phyloP scores from a whole-genome alignment of 2,329 filamentous ascomycete species.

The Beauveria asiatica region DNA sequence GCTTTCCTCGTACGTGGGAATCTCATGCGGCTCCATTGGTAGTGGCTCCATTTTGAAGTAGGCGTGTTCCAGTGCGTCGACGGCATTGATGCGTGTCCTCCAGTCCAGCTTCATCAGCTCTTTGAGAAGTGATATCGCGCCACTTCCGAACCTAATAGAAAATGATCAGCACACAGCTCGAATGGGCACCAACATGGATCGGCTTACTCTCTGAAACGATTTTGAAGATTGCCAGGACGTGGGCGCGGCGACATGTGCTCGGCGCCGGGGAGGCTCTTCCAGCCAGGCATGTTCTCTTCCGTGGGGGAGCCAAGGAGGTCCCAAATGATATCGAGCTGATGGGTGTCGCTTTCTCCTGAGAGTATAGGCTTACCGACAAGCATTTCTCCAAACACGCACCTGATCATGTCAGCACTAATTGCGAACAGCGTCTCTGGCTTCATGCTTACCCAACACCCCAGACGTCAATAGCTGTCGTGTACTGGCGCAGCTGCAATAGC shows the following conservation, averaged over 20 bases:
- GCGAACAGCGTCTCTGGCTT: neutral
- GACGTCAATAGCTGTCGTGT: conserved; percentile 96
- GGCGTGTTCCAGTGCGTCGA: conserved; percentile 84
- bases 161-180: conserved; percentile 15
- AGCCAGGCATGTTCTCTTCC: conserved; percentile 88
- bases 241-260: conserved; percentile 60
- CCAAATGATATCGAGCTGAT: conserved; percentile 92
- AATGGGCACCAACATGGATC: neutral
- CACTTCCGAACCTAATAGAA: conserved; percentile 47
- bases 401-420: conserved; percentile 27
- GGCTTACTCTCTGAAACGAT: conserved; percentile 64
- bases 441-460: conserved; percentile 84
- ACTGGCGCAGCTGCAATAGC: conserved; percentile 75
- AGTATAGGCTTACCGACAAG: conserved; percentile 88
- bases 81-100: conserved; percentile 80
- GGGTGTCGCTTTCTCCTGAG: conserved; percentile 75
- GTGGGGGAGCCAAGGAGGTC: conserved; percentile 84
- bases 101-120: conserved; percentile 86
- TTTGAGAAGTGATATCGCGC: conserved; percentile 69
- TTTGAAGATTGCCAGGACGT: conserved; percentile 56
- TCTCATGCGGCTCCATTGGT: conserved; percentile 73
- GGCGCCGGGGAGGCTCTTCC: conserved; percentile 72
- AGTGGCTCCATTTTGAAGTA: conserved; percentile 78
- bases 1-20: conserved; percentile 89
- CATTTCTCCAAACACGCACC: conserved; percentile 99